Evolutionary conservation across 352 stramenopile genomes (phyloP).

Genomic region (Poterioochromonas sp.): DNA sequence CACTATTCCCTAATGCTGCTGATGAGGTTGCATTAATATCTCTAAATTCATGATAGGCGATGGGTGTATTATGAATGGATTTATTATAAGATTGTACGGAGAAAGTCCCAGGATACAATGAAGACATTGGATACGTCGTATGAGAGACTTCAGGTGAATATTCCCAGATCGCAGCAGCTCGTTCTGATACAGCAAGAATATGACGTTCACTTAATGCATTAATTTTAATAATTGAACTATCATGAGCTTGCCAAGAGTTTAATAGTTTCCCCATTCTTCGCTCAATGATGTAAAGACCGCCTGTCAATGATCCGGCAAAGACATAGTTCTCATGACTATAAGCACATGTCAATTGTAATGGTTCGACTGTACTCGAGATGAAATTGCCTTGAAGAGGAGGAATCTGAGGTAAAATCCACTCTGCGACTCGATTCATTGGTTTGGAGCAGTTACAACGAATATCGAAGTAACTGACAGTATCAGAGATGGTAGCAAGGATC

Average conservation of each 20-base stretch:
- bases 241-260: constrained; percentile 25
- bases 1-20: too few relatives aligned
- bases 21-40: background rate
- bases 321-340: constrained; percentile 2
- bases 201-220: background rate
- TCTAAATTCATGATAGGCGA: background rate
- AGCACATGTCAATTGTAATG: constrained; percentile 8
- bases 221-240: constrained; percentile 19
- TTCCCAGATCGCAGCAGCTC: background rate
- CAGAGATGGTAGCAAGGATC: background rate
- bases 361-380: background rate
- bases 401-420: background rate
- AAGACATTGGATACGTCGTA: background rate
- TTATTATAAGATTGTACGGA: too few relatives aligned
- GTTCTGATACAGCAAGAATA: background rate
- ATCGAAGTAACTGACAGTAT: background rate
- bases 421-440: background rate
- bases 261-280: background rate
- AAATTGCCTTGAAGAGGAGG: background rate
- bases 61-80: background rate
- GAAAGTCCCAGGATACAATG: too few relatives aligned
- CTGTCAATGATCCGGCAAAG: constrained; percentile 11
- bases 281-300: background rate
- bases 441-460: background rate
- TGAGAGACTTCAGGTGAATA: background rate